These are phyloP conservation scores for Colletotrichum somersetense DNA, from an alignment of 2,329 filamentous ascomycete genomes.

Conservation along the genomic window DNA sequence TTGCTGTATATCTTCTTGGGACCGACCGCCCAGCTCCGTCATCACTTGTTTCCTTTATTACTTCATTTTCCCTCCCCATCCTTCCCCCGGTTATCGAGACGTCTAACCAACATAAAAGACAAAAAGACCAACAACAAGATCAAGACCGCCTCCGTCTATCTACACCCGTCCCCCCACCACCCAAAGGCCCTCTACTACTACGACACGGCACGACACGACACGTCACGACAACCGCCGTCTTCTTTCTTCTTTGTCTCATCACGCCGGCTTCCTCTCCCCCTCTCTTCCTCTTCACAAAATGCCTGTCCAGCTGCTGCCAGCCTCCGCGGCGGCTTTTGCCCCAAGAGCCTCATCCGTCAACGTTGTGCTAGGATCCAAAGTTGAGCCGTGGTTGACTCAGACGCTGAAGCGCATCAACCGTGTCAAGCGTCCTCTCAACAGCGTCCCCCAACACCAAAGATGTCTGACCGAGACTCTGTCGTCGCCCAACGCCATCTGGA, in stretches of 20 bases:
- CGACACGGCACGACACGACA: constrained; percentile 17
- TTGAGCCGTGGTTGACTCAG: constrained; percentile 96
- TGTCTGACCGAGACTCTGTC: constrained; percentile 96
- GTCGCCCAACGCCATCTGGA: constrained; percentile 92
- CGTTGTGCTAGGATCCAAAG: constrained; percentile 90
- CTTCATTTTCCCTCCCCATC: constrained; percentile 50
- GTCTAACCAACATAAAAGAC: constrained; percentile 6
- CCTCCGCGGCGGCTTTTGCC: constrained; percentile 95
- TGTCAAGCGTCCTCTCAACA: constrained; percentile 97
- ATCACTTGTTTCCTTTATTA: constrained; percentile 59
- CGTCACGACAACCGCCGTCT: constrained; percentile 1
- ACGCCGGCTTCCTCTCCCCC: constrained; percentile 23
- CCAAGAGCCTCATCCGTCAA: constrained; percentile 91
- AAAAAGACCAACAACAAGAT: constrained; percentile 13
- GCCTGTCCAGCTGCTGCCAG: constrained; percentile 93
- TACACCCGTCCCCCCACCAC: neutral
- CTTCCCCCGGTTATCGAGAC: constrained; percentile 31
- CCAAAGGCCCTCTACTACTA: constrained; percentile 1
- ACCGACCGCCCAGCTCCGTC: constrained; percentile 68
- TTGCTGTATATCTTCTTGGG: constrained; percentile 57
- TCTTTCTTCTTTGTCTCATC: constrained; percentile 20
- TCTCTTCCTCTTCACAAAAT: constrained; percentile 65
- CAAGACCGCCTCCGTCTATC: neutral
- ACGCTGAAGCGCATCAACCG: constrained; percentile 97
- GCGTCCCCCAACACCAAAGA: constrained; percentile 92